Evolutionary conservation across 2,329 filamentous ascomycete species (phyloP).

Genomic region (Fonsecaea pedrosoi): DNA sequence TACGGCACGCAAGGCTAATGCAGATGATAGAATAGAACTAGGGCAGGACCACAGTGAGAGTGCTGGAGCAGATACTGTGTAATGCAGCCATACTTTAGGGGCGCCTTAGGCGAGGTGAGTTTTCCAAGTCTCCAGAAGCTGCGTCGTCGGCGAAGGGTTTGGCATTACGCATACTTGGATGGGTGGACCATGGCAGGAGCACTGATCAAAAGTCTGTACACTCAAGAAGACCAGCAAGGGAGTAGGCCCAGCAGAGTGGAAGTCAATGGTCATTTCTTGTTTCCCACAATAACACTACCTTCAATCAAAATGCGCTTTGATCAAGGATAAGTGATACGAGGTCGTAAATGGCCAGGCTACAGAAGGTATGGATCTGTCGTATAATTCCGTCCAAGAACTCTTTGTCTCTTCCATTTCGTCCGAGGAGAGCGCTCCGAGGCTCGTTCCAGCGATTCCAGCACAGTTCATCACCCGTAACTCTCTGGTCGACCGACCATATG

Average conservation of each 20-base stretch:
- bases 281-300: conserved; percentile 3
- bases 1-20: no score
- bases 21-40: no score
- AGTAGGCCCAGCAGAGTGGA: background rate
- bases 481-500: conserved; percentile 16
- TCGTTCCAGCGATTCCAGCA: conserved; percentile 19
- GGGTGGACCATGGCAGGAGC: background rate
- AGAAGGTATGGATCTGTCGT: background rate
- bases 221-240: background rate
- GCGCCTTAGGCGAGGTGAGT: no score
- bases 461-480: conserved; percentile 15
- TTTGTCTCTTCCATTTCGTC: conserved; percentile 4
- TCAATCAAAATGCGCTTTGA: conserved; percentile 8
- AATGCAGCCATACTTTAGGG: no score
- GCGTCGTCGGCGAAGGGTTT: no score
- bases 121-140: no score
- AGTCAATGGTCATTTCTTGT: background rate
- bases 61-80: no score
- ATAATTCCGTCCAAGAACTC: background rate
- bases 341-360: background rate
- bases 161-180: no score
- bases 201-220: background rate
- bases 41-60: no score
- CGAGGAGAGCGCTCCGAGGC: conserved; percentile 7
- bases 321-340: background rate